Base-by-base conservation (phyloP, 1,284 basidiomycete species). In the Microbotryomycetes sp. region DNA sequence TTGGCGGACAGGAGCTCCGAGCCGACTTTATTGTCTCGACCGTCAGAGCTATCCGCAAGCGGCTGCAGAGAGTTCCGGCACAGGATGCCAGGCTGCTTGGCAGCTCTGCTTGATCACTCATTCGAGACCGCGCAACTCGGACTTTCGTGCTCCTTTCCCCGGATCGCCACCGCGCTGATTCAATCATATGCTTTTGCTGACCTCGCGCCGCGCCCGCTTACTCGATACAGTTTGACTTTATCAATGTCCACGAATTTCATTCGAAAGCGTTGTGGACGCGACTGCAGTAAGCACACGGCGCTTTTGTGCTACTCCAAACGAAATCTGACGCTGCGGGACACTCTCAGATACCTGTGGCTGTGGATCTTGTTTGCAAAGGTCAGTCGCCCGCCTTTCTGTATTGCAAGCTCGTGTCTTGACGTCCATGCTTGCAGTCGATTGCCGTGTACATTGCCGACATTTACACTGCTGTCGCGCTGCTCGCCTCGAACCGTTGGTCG, bases 381-480 rank as follows among this genome's bases (percentile, higher is more conserved):
- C 9, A 41, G 35, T 18, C n/a, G n/a, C n/a, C n/a, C n/a, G n/a
- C n/a, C n/a, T 18, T 41, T 41, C 9, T 41, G 11, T 9, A 41
- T 41, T 41, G 35, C 11, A 11, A 41, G 11, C 9, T 41, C 9
- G 9, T 18, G 9, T 18, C 9, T 41, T 18, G 18, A 41, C 9
- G 35, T 18, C 35, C 35, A 11, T 41, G 35, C 35, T 41, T 41
- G 35, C 35, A 41, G 35, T 90, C 89, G 30, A 87, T 97, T 78
- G 85, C 91, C 62, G 93, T 98, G 76, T 97, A 97, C 77, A 45
- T 66, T 50, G 66, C 54, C 13, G 96, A 98, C 82, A 91, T 97
- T 75, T 98, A 96, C 80, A 94, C 94, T 35, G 92, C 91, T 62
- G 83, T 91, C 63, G 97, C 93, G 68, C 89, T 97, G 86, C 86